Base-by-base conservation (phyloP, 805 yeast genomes). In the Myxozyma udenii region DNA sequence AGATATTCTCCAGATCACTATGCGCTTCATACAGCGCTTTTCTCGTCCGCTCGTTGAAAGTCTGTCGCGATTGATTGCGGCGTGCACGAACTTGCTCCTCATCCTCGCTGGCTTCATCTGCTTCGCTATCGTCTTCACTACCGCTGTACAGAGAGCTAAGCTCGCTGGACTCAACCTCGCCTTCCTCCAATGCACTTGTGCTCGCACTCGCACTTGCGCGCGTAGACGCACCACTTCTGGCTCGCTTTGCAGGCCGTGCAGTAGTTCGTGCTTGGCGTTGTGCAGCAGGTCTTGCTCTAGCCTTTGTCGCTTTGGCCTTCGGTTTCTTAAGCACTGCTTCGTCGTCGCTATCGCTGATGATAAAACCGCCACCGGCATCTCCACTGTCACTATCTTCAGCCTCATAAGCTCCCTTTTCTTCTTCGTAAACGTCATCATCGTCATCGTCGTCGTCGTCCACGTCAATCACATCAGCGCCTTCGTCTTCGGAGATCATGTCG, bases 1-100 rank as follows among this genome's bases (percentile, higher is more conserved):
- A 91, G 1, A 87, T 85, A 33, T 79, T 79, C 54, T 77, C 76
- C 47, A 93, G 72, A 48, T 85, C 83, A 0, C 96, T 96, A 67
- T 93, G 98, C 49, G 78, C 74, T 37, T 79, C 85, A 62, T 76
- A 86, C 18, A 93, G 71, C 51, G 78, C 78, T 35, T 74, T 24
- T 9, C 60, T 46, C 3, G 61, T 52, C 19, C 50, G 37, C 24
- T 46, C 48, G 37, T 58, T 55, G 32, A 47, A 42, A 9, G 48
- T 28, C 40, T n/a, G 19, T 12, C 48, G 14, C 5, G 18, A 21
- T 52, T 50, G n/a, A 37, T 50, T 11, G 36, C 52, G 21, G 35
- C 36, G 18, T 48, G 7, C 28, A 6, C 24, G 12, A 14, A 14
- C 49, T 6, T 9, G 19, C 19, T 40, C 49, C 19, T 40, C 52